A percentile compares a stretch with the other conserved stretches of the same genome.
Conservation (phyloP, 768 basidiomycete species). For the Paxillus rubicundulus region DNA sequence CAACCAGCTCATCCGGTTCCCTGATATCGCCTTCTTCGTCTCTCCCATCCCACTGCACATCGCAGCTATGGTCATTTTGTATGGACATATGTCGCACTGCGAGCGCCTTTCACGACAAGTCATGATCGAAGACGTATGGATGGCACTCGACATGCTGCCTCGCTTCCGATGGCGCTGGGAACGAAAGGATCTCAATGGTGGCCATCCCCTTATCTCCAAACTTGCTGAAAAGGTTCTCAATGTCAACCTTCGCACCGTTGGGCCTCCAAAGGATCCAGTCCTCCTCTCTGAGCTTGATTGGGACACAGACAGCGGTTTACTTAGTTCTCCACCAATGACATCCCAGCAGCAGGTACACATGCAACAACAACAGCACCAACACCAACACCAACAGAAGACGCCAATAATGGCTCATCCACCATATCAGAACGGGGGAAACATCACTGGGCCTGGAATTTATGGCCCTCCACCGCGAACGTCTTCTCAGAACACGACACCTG, state of each 20-base stretch:
- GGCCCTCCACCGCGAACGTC: conserved; percentile 21
- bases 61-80: conserved; percentile 88
- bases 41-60: conserved; percentile 88
- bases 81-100: conserved; percentile 80
- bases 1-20: conserved; percentile 78
- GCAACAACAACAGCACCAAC: conserved; percentile 32
- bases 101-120: conserved; percentile 60
- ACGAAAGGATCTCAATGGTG: conserved; percentile 74
- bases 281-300: conserved; percentile 45
- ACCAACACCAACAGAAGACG: conserved; percentile 24
- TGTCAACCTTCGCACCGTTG: conserved; percentile 62
- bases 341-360: conserved; percentile 28
- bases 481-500: conserved; percentile 29
- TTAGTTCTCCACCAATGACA: conserved; percentile 23
- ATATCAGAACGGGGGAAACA: conserved; percentile 32
- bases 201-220: conserved; percentile 80
- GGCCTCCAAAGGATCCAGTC: conserved; percentile 37
- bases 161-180: conserved; percentile 93
- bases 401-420: conserved; percentile 34
- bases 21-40: conserved; percentile 84
- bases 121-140: conserved; percentile 80
- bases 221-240: conserved; percentile 80
- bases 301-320: conserved; percentile 39
- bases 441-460: conserved; percentile 22
- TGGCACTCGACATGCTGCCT: conserved; percentile 85